phyloP scores from a whole-genome alignment of 1,139 yeast species.

The Yamadazyma aaseri region DNA sequence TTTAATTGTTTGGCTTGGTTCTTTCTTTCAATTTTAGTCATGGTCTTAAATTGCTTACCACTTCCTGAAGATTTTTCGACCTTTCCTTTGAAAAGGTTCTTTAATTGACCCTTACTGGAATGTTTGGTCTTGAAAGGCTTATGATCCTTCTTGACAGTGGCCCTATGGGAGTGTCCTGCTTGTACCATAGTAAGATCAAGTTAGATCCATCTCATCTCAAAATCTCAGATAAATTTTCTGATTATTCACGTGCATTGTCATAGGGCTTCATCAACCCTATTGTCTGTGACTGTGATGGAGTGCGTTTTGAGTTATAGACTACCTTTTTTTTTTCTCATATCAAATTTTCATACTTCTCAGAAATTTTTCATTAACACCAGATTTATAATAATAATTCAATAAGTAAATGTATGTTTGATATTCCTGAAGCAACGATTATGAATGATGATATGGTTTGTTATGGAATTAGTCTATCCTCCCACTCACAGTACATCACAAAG shows the following conservation, averaged over 20 bases:
- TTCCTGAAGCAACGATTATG: too few relatives aligned
- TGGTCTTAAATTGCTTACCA: constrained; percentile 41
- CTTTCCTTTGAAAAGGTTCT: constrained; percentile 79
- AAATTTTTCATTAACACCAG: constrained; percentile 13
- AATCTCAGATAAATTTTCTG: constrained; percentile 1
- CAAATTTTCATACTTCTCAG: constrained; percentile 12
- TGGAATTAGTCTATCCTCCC: too few relatives aligned
- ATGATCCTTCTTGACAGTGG: constrained; percentile 79
- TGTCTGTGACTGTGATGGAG: constrained; percentile 10
- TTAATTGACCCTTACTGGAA: constrained; percentile 85
- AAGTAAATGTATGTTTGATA: constrained; percentile 19
- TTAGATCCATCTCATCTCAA: constrained; percentile 14
- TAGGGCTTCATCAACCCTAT: constrained; percentile 10
- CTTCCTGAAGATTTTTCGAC: constrained; percentile 61
- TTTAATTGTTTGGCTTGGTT: constrained; percentile 79
- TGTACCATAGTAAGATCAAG: constrained; percentile 45
- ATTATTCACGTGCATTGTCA: constrained; percentile 11
- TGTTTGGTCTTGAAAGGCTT: constrained; percentile 90
- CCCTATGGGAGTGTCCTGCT: constrained; percentile 71
- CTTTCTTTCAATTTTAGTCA: constrained; percentile 72
- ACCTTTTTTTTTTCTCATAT: constrained; percentile 6
- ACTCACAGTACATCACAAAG: too few relatives aligned
- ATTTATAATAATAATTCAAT: constrained; percentile 10
- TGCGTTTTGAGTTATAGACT: too few relatives aligned
- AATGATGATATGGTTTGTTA: too few relatives aligned